Evolutionary conservation across 345 rosid species (phyloP).

Genomic region (Microcos paniculata): DNA sequence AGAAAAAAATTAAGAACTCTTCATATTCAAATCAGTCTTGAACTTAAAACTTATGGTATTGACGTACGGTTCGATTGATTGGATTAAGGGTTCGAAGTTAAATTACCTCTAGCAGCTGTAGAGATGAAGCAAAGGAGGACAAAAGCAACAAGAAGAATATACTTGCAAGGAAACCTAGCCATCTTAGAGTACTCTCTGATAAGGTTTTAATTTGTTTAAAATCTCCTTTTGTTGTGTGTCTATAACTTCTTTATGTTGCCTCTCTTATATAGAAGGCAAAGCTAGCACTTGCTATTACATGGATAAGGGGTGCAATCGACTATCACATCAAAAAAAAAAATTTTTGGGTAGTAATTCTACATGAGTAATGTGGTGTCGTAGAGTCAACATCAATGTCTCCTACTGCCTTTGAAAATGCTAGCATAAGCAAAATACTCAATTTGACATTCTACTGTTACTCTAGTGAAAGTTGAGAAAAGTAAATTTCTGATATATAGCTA

Average conservation of each 20-base stretch:
- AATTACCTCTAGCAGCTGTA: background rate
- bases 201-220: background rate
- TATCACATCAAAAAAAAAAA: slow-evolving; percentile 30
- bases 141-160: slow-evolving; percentile 4
- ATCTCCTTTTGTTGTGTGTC: background rate
- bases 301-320: slow-evolving; percentile 23
- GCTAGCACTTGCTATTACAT: background rate
- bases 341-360: slow-evolving; percentile 36
- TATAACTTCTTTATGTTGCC: background rate
- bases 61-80: background rate
- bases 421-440: background rate
- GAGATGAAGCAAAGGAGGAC: slow-evolving; percentile 15
- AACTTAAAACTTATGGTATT: background rate
- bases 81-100: background rate
- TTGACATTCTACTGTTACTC: background rate
- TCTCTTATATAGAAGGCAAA: slow-evolving; percentile 31
- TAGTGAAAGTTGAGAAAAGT: background rate
- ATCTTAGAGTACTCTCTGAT: background rate
- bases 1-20: background rate
- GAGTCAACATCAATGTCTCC: slow-evolving; percentile 46
- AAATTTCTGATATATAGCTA: background rate
- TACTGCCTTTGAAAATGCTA: slow-evolving; percentile 30
- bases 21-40: background rate
- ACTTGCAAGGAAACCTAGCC: slow-evolving; percentile 18
- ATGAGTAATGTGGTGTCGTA: slow-evolving; percentile 25